Evolutionary conservation across 495 filamentous ascomycete genomes (phyloP).

Genomic region (Cercophora samala): DNA sequence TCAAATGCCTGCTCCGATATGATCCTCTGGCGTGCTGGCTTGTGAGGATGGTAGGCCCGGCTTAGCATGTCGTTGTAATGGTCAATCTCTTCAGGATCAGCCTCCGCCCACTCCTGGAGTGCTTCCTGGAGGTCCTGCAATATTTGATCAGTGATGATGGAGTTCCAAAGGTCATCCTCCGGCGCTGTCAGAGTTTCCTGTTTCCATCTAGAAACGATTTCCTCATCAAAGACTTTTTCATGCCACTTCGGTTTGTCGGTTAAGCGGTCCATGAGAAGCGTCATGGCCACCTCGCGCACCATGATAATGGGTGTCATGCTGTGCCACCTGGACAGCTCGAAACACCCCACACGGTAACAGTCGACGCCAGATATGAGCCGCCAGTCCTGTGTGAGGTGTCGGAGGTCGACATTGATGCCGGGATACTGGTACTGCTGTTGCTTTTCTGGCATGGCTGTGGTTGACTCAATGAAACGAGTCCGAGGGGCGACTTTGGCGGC

Average conservation of each 20-base stretch:
- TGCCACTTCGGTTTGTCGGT: constrained; percentile 52
- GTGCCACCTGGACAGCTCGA: constrained; percentile 1
- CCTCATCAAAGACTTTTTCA: constrained; percentile 53
- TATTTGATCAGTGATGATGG: constrained; percentile 11
- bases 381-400: neutral
- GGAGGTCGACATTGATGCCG: constrained; percentile 10
- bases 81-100: too few species aligned
- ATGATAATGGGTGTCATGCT: constrained; percentile 18
- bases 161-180: constrained; percentile 31
- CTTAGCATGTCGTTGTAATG: too few species aligned
- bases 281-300: constrained; percentile 41
- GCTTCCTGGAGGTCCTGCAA: neutral
- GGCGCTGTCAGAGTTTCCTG: constrained; percentile 32
- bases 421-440: constrained; percentile 10
- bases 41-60: neutral
- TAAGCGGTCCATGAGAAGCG: constrained; percentile 37
- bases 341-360: constrained; percentile 20
- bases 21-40: constrained; percentile 12
- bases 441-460: neutral
- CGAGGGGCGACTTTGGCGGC: neutral
- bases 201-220: constrained; percentile 39
- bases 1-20: constrained; percentile 43
- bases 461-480: neutral
- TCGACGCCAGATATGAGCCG: neutral
- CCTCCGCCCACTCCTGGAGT: too few species aligned